Conservation (phyloP, 1,284 basidiomycete genomes). For the Termitomyces sp. region DNA sequence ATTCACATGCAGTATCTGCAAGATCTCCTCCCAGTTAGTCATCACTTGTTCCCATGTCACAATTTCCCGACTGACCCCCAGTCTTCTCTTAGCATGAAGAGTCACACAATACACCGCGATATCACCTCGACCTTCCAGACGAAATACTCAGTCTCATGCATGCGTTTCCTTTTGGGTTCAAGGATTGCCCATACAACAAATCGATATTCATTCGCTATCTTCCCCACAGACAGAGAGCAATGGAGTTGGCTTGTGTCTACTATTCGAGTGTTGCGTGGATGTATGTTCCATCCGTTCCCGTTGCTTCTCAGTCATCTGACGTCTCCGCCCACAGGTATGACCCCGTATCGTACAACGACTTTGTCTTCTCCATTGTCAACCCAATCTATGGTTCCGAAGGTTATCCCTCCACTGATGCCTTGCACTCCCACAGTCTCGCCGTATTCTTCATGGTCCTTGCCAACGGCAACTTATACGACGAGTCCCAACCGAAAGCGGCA, state of each 20-base stretch:
- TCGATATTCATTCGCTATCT: constrained; percentile 34
- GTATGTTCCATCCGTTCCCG: constrained; percentile 26
- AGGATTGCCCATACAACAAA: constrained; percentile 32
- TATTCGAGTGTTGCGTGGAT: constrained; percentile 43
- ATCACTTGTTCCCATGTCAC: neutral
- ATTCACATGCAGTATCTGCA: constrained; percentile 35
- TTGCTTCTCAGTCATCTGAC: constrained; percentile 1
- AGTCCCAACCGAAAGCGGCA: constrained; percentile 25
- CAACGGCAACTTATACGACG: constrained; percentile 36
- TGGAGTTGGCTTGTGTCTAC: constrained; percentile 35
- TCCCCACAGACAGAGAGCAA: constrained; percentile 34
- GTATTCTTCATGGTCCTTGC: constrained; percentile 47
- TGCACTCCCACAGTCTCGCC: constrained; percentile 44
- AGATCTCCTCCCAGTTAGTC: constrained; percentile 35
- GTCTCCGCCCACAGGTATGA: constrained; percentile 32
- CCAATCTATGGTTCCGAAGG: constrained; percentile 34
- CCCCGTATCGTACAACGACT: constrained; percentile 35
- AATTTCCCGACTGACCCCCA: neutral
- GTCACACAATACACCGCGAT: neutral
- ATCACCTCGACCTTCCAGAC: constrained; percentile 29
- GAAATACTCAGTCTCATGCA: constrained; percentile 41
- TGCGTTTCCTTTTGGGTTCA: constrained; percentile 45
- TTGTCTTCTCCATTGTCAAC: constrained; percentile 32
- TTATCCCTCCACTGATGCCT: constrained; percentile 25
- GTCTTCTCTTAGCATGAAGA: constrained; percentile 18